Evolutionary conservation across 805 yeast genomes (phyloP), one percentile per base, ranked within the genome.

Genomic region (Blastobotrys parvus): DNA sequence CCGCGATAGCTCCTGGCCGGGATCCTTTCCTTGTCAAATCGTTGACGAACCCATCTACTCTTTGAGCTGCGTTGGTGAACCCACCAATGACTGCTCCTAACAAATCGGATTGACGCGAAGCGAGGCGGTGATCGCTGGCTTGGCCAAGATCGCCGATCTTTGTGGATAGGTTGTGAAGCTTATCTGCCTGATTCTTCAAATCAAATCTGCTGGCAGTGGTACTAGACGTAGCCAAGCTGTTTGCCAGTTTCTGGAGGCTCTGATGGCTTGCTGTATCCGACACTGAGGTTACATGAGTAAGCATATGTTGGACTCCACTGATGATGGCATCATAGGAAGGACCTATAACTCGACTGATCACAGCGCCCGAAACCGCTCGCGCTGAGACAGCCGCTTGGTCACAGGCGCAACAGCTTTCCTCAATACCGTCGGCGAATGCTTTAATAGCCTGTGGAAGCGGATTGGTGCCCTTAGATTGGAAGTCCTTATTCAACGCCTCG

Each of bases 31-130:
- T 18, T 6, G 17, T 20, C 10, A 43, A 19, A 20, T 43, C 39
- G 10, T 33, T 22, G 22, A 38, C 35, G n/a, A 33, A 18, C 4
- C 40, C 23, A 36, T 42, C 48, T 15, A 49, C 38, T 18, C 47
- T 23, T 35, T 53, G 56, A 25, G 43, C 45, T 11, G 53, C 55
- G 37, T 47, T 53, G 35, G 35, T 37, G 10, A 46, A 20, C 19
- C 52, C 55, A 21, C 50, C 27, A 31, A 33, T 35, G 21, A 42
- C 45, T 22, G 48, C 19, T 5, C 35, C 35, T n/a, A 32, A 4
- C 3, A 32, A 15, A 18, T 32, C 35, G 10, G 35, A 13, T 20
- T 32, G 35, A 6, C 35, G 35, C 4, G 35, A 17, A 15, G 35
- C 35, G 10, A 32, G 19, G n/a, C 11, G 20, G 21, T 15, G 20